Evolutionary conservation across 2,329 filamentous ascomycete genomes (phyloP).

Genomic region (Scytalidium sp.): DNA sequence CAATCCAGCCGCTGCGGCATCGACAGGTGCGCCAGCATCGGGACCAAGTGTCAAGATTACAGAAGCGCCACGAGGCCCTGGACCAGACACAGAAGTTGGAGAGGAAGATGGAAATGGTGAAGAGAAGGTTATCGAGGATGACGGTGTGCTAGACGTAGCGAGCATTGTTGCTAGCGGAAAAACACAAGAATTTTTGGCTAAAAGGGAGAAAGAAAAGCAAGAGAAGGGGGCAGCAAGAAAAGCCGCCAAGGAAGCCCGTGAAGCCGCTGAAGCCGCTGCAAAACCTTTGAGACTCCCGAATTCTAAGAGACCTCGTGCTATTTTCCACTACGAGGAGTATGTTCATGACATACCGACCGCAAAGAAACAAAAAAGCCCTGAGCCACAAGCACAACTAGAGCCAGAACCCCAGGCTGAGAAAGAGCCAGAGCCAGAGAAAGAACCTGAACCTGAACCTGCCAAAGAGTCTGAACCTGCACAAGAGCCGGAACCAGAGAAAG

Average conservation of each 20-base stretch:
- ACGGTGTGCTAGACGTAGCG: slow-evolving; percentile 81
- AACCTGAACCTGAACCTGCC: not conserved
- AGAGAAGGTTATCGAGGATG: slow-evolving; percentile 49
- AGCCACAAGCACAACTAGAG: slow-evolving; percentile 11
- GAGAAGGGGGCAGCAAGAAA: slow-evolving; percentile 62
- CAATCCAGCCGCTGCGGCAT: slow-evolving; percentile 28
- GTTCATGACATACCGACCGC: slow-evolving; percentile 41
- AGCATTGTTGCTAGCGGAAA: slow-evolving; percentile 79
- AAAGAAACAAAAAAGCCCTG: slow-evolving; percentile 33
- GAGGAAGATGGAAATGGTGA: slow-evolving; percentile 36
- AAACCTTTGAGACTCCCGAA: slow-evolving; percentile 66
- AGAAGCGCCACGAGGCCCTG: slow-evolving; percentile 20
- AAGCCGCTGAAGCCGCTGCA: slow-evolving; percentile 47
- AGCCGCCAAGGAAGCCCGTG: slow-evolving; percentile 53
- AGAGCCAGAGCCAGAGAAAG: slow-evolving; percentile 4
- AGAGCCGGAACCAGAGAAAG: slow-evolving; percentile 4
- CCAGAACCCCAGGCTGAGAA: slow-evolving; percentile 10
- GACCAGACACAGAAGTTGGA: slow-evolving; percentile 18
- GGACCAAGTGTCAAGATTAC: slow-evolving; percentile 31
- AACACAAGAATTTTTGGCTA: slow-evolving; percentile 77
- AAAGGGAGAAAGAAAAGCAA: slow-evolving; percentile 77
- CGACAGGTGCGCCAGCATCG: slow-evolving; percentile 26
- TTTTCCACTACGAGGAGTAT: slow-evolving; percentile 71
- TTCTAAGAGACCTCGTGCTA: slow-evolving; percentile 64
- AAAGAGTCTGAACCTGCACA: slow-evolving; percentile 9